These are phyloP conservation scores for Calcarisporium arbuscula DNA, from an alignment of 2,329 filamentous ascomycete genomes.

Conservation along the genomic window DNA sequence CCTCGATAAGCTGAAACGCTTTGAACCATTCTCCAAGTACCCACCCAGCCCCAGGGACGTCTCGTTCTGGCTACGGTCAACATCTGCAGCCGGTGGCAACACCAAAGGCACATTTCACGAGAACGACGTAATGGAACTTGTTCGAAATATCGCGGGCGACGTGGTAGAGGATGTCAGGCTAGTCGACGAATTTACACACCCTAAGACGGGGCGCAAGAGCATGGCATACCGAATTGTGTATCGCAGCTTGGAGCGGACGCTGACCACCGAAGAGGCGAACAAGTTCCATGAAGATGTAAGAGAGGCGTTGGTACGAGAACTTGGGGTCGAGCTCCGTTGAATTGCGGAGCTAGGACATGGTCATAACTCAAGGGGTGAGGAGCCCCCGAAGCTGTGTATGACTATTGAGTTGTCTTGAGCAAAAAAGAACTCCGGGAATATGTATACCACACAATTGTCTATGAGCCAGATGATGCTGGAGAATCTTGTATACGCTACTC, in stretches of 20 bases:
- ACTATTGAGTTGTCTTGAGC: too few relatives aligned
- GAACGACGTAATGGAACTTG: constrained; percentile 96
- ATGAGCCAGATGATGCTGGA: too few relatives aligned
- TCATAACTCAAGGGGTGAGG: too few relatives aligned
- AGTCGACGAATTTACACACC: constrained; percentile 83
- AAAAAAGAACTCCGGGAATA: too few relatives aligned
- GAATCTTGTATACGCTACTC: too few relatives aligned
- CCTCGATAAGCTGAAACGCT: constrained; percentile 49
- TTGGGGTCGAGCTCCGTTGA: constrained; percentile 62
- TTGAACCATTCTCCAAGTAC: constrained; percentile 85
- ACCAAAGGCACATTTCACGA: constrained; percentile 63
- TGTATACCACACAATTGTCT: too few relatives aligned
- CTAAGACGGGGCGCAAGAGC: constrained; percentile 75
- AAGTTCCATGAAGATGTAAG: constrained; percentile 64
- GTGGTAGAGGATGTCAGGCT: constrained; percentile 80
- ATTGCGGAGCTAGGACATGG: too few relatives aligned
- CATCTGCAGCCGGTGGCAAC: constrained; percentile 43
- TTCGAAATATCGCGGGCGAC: constrained; percentile 76
- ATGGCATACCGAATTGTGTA: constrained; percentile 93
- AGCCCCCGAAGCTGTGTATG: not conserved
- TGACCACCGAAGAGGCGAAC: constrained; percentile 80
- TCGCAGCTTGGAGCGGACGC: constrained; percentile 80
- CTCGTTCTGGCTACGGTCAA: constrained; percentile 72
- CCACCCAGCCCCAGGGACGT: constrained; percentile 88
- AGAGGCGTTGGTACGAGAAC: constrained; percentile 55